Percentiles rank a stretch among this genome's conserved stretches.
These are phyloP conservation scores for Sporisorium graminicola DNA, from an alignment of 1,284 basidiomycete species.

Conservation along the genomic window DNA sequence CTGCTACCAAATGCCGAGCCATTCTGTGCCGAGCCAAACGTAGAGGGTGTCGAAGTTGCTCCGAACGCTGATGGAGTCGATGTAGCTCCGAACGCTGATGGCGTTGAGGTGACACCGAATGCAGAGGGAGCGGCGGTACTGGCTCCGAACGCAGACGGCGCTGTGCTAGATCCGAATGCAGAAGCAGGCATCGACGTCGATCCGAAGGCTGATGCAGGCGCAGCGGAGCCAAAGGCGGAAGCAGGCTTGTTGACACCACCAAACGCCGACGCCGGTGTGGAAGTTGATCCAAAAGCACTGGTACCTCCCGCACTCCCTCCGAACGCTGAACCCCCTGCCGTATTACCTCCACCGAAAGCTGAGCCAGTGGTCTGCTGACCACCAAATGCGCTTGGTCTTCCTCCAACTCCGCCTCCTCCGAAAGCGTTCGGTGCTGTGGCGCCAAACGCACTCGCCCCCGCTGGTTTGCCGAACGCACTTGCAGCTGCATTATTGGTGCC, in stretches of 20 bases:
- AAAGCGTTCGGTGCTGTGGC: constrained; percentile 17
- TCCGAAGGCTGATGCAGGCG: constrained; percentile 27
- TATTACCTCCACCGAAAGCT: constrained; percentile 16
- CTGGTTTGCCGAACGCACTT: constrained; percentile 23
- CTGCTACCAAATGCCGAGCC: background rate
- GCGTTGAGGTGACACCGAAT: constrained; percentile 9
- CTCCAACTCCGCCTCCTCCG: constrained; percentile 11
- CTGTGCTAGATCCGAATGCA: constrained; percentile 18
- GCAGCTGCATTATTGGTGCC: constrained; percentile 7
- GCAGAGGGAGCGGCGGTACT: constrained; percentile 9
- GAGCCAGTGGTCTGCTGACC: constrained; percentile 12
- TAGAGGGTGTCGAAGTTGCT: background rate
- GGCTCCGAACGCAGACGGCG: constrained; percentile 17
- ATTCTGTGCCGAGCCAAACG: constrained; percentile 3
- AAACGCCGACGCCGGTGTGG: constrained; percentile 22
- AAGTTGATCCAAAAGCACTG: constrained; percentile 27
- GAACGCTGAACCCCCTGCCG: constrained; percentile 16
- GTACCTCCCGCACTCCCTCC: constrained; percentile 11
- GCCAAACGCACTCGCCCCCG: constrained; percentile 30
- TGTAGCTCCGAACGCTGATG: constrained; percentile 21
- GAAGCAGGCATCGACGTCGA: constrained; percentile 10
- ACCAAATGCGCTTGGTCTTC: constrained; percentile 21
- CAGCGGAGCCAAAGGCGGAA: constrained; percentile 25
- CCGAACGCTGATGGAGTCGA: constrained; percentile 16
- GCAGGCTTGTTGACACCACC: constrained; percentile 11